These are phyloP conservation scores for Lichtheimia corymbifera DNA, from an alignment of 371 early-diverging fungal genomes.

Conservation along the genomic window DNA sequence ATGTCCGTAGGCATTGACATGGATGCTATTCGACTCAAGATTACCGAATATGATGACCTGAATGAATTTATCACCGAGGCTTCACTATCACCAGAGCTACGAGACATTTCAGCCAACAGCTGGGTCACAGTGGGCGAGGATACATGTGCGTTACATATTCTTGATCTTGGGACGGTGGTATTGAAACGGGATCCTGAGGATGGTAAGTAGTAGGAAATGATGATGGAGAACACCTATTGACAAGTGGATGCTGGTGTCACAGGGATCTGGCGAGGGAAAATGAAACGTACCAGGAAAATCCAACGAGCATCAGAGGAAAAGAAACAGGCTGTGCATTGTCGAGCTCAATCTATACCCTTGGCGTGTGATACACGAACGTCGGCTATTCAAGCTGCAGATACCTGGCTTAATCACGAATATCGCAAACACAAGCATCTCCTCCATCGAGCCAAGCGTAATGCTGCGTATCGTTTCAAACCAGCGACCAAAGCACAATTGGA, in stretches of 20 bases:
- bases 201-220: neutral
- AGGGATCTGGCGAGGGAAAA: neutral
- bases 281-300: neutral
- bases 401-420: conserved; percentile 43
- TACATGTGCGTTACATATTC: conserved; percentile 37
- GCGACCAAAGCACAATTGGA: conserved; percentile 54
- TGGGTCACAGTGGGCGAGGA: conserved; percentile 56
- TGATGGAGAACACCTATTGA: neutral
- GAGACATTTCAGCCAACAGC: conserved; percentile 28
- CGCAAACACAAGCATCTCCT: conserved; percentile 4
- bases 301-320: neutral
- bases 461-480: conserved; percentile 55
- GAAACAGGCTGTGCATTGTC: neutral
- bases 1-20: neutral
- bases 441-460: conserved; percentile 47
- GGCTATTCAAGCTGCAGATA: conserved; percentile 67
- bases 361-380: conserved; percentile 42
- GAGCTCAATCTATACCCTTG: conserved; percentile 23
- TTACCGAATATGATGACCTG: conserved; percentile 57
- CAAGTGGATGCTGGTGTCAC: neutral
- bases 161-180: conserved; percentile 25
- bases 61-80: conserved; percentile 48
- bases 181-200: conserved; percentile 15
- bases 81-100: conserved; percentile 29
- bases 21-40: conserved; percentile 18